Evolutionary conservation across 2,329 filamentous ascomycete genomes (phyloP).

Genomic region (Fusarium agapanthi): DNA sequence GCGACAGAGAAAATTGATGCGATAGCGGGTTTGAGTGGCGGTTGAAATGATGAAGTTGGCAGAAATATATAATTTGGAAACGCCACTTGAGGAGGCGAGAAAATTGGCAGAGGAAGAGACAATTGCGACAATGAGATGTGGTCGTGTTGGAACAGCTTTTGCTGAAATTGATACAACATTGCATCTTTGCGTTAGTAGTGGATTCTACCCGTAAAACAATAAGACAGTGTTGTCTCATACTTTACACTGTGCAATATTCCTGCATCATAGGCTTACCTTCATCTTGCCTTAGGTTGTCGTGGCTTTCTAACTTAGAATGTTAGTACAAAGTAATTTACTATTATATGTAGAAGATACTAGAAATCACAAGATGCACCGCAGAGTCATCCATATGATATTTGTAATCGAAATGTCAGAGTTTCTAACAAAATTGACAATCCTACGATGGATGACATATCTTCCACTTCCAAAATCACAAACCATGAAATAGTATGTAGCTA

Average conservation of each 20-base stretch:
- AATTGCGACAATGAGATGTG: not conserved
- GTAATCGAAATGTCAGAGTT: not conserved
- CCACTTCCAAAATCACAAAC: not conserved
- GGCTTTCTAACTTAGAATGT: not conserved
- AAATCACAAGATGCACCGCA: not conserved
- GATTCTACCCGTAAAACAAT: conserved; percentile 21
- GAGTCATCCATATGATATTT: not conserved
- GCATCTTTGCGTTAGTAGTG: conserved; percentile 25
- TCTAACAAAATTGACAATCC: not conserved
- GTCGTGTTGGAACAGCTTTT: conserved; percentile 19
- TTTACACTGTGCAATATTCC: conserved; percentile 18
- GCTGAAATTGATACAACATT: conserved; percentile 11
- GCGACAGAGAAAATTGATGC: not conserved
- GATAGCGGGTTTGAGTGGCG: not conserved
- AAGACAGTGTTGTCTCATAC: conserved; percentile 23
- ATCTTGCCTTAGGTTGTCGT: not conserved
- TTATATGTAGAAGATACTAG: not conserved
- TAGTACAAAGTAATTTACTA: not conserved
- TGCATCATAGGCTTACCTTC: not conserved
- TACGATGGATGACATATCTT: not conserved
- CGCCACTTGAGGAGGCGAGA: not conserved
- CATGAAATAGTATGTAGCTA: not conserved
- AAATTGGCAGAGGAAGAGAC: not conserved
- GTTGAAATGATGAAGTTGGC: not conserved
- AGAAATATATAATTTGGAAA: not conserved